These are phyloP conservation scores for Beauveria rudraprayagi DNA, from an alignment of 2,329 filamentous ascomycete genomes.

Conservation along the genomic window DNA sequence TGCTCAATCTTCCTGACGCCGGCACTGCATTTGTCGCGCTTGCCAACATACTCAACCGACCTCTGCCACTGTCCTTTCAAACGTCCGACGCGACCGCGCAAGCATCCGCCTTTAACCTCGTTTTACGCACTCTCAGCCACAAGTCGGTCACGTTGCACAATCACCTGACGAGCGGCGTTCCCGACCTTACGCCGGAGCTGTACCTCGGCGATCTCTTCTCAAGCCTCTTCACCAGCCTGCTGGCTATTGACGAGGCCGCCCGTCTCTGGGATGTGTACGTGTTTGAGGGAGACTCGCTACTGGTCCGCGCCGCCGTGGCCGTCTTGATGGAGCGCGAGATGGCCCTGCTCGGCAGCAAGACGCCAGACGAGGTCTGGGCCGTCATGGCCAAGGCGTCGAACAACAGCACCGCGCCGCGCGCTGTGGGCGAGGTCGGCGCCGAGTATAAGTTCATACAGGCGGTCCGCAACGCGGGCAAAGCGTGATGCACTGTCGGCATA, in stretches of 20 bases:
- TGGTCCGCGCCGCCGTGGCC: slow-evolving; percentile 65
- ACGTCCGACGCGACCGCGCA: slow-evolving; percentile 62
- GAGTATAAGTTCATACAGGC: slow-evolving; percentile 39
- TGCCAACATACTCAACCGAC: slow-evolving; percentile 70
- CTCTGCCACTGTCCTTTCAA: slow-evolving; percentile 67
- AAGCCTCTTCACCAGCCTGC: slow-evolving; percentile 52
- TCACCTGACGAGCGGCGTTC: slow-evolving; percentile 49
- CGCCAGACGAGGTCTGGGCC: slow-evolving; percentile 34
- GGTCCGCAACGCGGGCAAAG: slow-evolving; percentile 32
- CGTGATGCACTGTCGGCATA: slow-evolving; percentile 12
- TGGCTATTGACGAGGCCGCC: slow-evolving; percentile 62
- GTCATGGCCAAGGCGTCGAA: slow-evolving; percentile 26
- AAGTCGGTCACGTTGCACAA: slow-evolving; percentile 57
- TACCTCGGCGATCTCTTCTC: slow-evolving; percentile 57
- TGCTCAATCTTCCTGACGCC: slow-evolving; percentile 60
- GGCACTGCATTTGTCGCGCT: slow-evolving; percentile 61
- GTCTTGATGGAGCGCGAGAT: slow-evolving; percentile 50
- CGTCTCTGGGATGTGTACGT: slow-evolving; percentile 76
- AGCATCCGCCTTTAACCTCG: slow-evolving; percentile 58
- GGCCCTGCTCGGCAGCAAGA: slow-evolving; percentile 39
- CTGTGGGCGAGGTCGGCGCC: slow-evolving; percentile 35
- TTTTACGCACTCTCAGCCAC: slow-evolving; percentile 56
- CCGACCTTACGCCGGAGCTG: slow-evolving; percentile 37
- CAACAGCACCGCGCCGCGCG: slow-evolving; percentile 23
- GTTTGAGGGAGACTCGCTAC: slow-evolving; percentile 68